These are phyloP conservation scores for Hirschioporus abietinus DNA, from an alignment of 768 basidiomycete species.

Conservation along the genomic window DNA sequence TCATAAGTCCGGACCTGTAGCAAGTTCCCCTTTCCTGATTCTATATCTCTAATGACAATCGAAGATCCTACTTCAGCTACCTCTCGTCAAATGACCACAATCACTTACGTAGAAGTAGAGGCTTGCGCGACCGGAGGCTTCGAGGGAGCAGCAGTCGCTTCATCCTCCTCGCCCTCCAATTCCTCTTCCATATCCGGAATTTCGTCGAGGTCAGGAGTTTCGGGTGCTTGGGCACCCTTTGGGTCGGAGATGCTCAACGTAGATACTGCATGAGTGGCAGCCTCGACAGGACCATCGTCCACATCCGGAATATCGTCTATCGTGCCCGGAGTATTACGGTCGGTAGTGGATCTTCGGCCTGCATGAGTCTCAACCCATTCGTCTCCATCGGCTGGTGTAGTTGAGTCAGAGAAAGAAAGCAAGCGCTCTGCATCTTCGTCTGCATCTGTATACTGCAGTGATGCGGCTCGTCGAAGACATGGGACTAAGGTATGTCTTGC, in stretches of 20 bases:
- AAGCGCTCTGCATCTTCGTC: conserved; percentile 96
- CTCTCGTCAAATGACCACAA: not conserved
- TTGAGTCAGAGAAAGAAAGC: conserved; percentile 66
- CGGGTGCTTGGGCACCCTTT: conserved; percentile 27
- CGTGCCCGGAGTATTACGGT: conserved; percentile 52
- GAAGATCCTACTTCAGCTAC: conserved; percentile 9
- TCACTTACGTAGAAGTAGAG: conserved; percentile 42
- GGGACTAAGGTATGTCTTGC: conserved; percentile 50
- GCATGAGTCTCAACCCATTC: conserved; percentile 99
- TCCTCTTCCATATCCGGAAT: conserved; percentile 99
- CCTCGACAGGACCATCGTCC: conserved; percentile 49
- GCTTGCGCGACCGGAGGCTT: conserved; percentile 35
- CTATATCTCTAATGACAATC: conserved; percentile 41
- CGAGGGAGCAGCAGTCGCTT: conserved; percentile 65
- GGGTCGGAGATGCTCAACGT: conserved; percentile 27
- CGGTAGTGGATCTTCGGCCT: conserved; percentile 51
- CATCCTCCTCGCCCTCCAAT: conserved; percentile 85
- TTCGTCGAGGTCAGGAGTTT: conserved; percentile 92
- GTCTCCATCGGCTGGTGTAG: conserved; percentile 44
- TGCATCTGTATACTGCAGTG: conserved; percentile 89
- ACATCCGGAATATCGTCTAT: conserved; percentile 89
- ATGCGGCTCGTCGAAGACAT: conserved; percentile 88
- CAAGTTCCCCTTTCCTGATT: conserved; percentile 73
- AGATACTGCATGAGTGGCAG: conserved; percentile 36
- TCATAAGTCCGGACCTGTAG: conserved; percentile 98